phyloP scores from a whole-genome alignment of 1,284 basidiomycete species.

The Boletus semigastroideus region DNA sequence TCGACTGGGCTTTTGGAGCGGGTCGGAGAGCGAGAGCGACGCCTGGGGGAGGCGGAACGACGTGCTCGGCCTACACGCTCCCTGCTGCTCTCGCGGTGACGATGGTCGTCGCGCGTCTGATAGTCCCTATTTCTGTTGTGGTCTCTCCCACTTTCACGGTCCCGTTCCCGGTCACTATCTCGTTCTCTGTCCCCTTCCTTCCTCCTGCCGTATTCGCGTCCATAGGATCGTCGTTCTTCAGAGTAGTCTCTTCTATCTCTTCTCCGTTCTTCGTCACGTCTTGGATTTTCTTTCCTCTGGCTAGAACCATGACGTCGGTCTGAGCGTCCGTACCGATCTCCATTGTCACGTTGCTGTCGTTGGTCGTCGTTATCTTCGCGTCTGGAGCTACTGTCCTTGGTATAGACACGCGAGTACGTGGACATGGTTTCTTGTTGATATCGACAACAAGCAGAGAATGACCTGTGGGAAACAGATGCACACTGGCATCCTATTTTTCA shows the following conservation, averaged over 20 bases:
- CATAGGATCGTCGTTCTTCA: conserved; percentile 18
- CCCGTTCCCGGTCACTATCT: conserved; percentile 23
- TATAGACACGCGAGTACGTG: conserved; percentile 15
- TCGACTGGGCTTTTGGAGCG: conserved; percentile 42
- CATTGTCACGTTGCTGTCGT: conserved; percentile 7
- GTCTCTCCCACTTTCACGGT: conserved; percentile 21
- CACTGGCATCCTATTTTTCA: neutral
- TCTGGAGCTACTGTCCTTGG: conserved; percentile 14
- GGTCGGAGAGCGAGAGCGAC: conserved; percentile 36
- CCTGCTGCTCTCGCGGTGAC: conserved; percentile 21
- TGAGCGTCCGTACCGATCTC: conserved; percentile 5
- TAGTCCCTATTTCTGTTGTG: conserved; percentile 43
- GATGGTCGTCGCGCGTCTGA: conserved; percentile 35
- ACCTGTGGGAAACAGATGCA: conserved; percentile 12
- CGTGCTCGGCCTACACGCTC: conserved; percentile 41
- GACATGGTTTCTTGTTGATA: conserved; percentile 13
- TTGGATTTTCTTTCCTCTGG: conserved; percentile 10
- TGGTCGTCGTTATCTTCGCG: conserved; percentile 8
- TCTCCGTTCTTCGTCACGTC: conserved; percentile 43
- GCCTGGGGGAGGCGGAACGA: conserved; percentile 57
- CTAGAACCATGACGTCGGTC: conserved; percentile 9
- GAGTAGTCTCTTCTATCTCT: conserved; percentile 26
- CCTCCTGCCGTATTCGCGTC: conserved; percentile 26
- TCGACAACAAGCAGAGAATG: neutral
- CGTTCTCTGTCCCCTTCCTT: conserved; percentile 34